These are phyloP conservation scores for Phylloboletellus chloephorus DNA, from an alignment of 1,284 basidiomycete genomes.

Conservation along the genomic window DNA sequence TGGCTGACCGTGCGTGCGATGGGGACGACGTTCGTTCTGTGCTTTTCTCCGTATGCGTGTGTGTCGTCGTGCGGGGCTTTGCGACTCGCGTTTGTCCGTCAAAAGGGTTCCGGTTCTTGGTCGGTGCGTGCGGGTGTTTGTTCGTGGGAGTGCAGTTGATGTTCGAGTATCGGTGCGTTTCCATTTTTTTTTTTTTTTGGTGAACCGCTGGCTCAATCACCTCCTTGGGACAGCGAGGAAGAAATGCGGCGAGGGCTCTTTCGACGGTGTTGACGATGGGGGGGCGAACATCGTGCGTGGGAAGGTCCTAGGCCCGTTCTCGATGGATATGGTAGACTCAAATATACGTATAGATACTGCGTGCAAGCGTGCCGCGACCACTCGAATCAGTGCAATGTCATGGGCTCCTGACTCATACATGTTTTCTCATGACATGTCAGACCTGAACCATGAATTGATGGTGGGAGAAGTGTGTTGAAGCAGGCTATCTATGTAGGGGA, in stretches of 20 bases:
- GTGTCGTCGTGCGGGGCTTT: too few species aligned
- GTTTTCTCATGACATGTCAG: too few species aligned
- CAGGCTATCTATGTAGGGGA: too few species aligned
- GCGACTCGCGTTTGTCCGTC: constrained; percentile 1
- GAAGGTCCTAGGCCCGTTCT: too few species aligned
- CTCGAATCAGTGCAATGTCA: too few species aligned
- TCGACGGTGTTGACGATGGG: constrained; percentile 51
- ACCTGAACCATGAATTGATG: too few species aligned
- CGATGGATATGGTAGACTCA: too few species aligned
- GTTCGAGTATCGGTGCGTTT: constrained; percentile 82
- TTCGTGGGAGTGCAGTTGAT: constrained; percentile 88
- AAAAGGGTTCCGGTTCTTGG: constrained; percentile 60
- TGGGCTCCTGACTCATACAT: too few species aligned
- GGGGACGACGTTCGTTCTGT: background rate
- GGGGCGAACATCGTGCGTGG: background rate
- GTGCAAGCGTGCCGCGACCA: too few species aligned
- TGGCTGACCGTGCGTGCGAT: background rate
- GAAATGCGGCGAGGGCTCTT: constrained; percentile 54
- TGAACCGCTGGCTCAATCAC: background rate
- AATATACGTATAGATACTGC: too few species aligned
- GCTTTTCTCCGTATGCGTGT: background rate
- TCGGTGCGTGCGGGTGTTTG: constrained; percentile 57
- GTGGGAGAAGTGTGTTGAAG: too few species aligned
- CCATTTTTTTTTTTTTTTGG: constrained; percentile 6
- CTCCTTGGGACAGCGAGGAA: constrained; percentile 35